phyloP scores from a whole-genome alignment of 2,329 filamentous ascomycete genomes.

The Alternaria atra region DNA sequence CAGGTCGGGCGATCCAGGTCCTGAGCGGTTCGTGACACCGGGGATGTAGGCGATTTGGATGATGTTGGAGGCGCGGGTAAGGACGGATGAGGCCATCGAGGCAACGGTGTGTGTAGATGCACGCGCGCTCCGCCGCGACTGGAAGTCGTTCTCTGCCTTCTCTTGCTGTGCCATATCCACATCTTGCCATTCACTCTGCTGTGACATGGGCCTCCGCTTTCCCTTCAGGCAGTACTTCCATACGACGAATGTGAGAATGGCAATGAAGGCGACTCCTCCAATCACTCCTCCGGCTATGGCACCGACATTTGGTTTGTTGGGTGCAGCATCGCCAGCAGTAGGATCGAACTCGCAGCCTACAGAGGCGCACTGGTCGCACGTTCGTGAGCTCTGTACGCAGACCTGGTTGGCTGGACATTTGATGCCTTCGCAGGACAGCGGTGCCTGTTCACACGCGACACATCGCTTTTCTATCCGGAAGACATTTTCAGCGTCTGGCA shows the following conservation, averaged over 20 bases:
- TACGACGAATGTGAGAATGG: conserved; percentile 78
- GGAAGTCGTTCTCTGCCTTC: conserved; percentile 65
- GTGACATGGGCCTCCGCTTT: conserved; percentile 68
- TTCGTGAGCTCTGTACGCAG: conserved; percentile 67
- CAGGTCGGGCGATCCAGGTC: conserved; percentile 80
- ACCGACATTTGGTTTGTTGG: conserved; percentile 70
- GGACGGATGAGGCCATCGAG: conserved; percentile 93
- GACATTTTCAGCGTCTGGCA: conserved; percentile 48
- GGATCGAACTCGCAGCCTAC: conserved; percentile 62
- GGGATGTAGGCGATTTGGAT: conserved; percentile 99
- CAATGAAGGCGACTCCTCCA: conserved; percentile 80
- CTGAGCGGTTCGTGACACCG: conserved; percentile 91
- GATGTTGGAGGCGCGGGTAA: conserved; percentile 96
- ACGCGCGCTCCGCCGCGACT: conserved; percentile 66
- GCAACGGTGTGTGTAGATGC: conserved; percentile 85
- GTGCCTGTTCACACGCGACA: conserved; percentile 60
- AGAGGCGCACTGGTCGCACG: conserved; percentile 68
- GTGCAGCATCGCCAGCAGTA: conserved; percentile 36
- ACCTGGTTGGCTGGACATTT: conserved; percentile 63
- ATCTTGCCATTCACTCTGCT: conserved; percentile 65
- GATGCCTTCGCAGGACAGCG: conserved; percentile 64
- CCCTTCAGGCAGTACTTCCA: conserved; percentile 90
- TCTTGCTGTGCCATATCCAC: conserved; percentile 65
- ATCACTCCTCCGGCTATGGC: conserved; percentile 92
- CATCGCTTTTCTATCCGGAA: conserved; percentile 66